Evolutionary conservation across 306 rosid species (phyloP), one percentile per base, ranked within the genome.

Genomic region (Glycine soja): DNA sequence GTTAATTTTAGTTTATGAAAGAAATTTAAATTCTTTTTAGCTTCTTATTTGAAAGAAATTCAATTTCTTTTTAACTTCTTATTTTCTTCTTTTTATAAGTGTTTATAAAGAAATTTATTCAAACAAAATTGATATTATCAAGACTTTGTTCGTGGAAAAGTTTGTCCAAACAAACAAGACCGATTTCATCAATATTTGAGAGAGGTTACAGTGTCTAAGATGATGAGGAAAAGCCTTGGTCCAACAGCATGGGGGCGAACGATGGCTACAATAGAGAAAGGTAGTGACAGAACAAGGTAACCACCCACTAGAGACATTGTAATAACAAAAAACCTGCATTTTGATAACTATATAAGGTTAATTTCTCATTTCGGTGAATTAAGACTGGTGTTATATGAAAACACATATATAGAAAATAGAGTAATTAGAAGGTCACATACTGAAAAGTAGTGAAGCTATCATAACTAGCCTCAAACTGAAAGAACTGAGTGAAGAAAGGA

Each of bases 401-500:
- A 24, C 30, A 24, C 30, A 24, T 24, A 36, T 36, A 36, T 36
- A 36, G 10, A 82, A 52, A 30, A 10, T 10, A 13, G 42, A 57
- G 69, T 52, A 24, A 24, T 50, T 19, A 8, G 70, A 67, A n/a
- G 10, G 38, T 63, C 9, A 85, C 90, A 11, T 91, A 92, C 98
- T 91, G 87, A 13, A 95, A 91, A 56, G 93, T 74, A 4, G 97
- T 84, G 73, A 95, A 87, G 72, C 89, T 90, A 24, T 91, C 92
- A 11, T 95, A 92, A 77, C 94, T 89, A 54, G 98, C 98, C 86
- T 92, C 90, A 65, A 94, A 94, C 47, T 90, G 97, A 87, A 92
- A 91, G 91, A 92, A 94, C 87, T 92, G 97, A 70, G 97, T 92
- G 89, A 91, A 90, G 89, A 92, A 92, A 81, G 98, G 94, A 19